These are phyloP conservation scores for Fraxinus pennsylvanica DNA, from an alignment of 257 asterid genomes.

Conservation along the genomic window DNA sequence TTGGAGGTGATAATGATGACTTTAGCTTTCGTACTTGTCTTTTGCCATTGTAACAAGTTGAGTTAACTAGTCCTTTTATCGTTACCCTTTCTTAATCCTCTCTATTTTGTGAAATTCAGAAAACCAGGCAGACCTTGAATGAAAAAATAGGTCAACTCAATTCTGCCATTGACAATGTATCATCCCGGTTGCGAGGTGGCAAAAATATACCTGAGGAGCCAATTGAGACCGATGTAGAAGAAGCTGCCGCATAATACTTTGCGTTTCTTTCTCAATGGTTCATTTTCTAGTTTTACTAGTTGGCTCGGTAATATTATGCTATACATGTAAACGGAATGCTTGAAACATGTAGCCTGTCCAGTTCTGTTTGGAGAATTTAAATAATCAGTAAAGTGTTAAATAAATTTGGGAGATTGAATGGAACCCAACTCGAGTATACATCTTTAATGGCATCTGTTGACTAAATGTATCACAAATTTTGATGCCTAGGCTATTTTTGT, in stretches of 20 bases:
- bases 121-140: slow-evolving; percentile 68
- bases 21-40: slow-evolving; percentile 17
- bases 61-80: neutral
- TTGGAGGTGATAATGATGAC: slow-evolving; percentile 52
- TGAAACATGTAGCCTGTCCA: neutral
- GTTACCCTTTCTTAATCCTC: slow-evolving; percentile 3
- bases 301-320: slow-evolving; percentile 20
- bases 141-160: slow-evolving; percentile 77
- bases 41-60: neutral
- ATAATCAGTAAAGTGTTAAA: neutral
- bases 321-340: slow-evolving; percentile 18
- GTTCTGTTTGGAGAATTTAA: slow-evolving; percentile 2
- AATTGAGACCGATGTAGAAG: slow-evolving; percentile 61
- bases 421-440: neutral
- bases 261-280: slow-evolving; percentile 14
- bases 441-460: neutral
- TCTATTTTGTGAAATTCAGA: slow-evolving; percentile 47
- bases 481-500: neutral
- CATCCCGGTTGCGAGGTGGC: slow-evolving; percentile 82
- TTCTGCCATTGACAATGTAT: slow-evolving; percentile 82
- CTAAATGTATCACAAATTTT: neutral
- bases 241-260: slow-evolving; percentile 45
- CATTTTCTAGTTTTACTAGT: slow-evolving; percentile 16
- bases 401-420: neutral
- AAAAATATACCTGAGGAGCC: slow-evolving; percentile 56